phyloP scores from a whole-genome alignment of 495 filamentous ascomycete species.

The Xylaria intraflava region DNA sequence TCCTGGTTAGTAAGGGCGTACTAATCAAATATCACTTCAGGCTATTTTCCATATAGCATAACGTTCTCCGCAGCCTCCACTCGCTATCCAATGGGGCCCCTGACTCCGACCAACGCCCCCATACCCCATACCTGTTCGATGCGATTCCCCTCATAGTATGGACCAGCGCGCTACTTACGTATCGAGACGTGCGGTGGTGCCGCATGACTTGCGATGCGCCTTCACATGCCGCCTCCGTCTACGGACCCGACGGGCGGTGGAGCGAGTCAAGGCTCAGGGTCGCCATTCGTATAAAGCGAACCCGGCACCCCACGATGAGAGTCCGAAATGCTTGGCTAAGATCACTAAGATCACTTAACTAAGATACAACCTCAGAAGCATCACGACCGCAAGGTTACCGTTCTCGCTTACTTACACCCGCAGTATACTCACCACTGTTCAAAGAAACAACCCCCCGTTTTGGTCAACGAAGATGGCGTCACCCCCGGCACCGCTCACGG shows the following conservation, averaged over 20 bases:
- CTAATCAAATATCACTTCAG: neutral
- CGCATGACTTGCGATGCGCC: too few species aligned
- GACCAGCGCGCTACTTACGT: too few species aligned
- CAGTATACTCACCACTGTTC: too few species aligned
- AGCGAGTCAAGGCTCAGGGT: neutral
- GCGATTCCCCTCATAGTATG: neutral
- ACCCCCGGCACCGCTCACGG: constrained; percentile 40
- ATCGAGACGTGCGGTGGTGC: too few species aligned
- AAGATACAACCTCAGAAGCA: too few species aligned
- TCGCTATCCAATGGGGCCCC: neutral
- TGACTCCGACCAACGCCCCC: constrained; percentile 3
- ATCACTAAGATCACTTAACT: too few species aligned
- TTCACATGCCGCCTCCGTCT: neutral
- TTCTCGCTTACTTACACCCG: too few species aligned
- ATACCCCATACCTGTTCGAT: neutral
- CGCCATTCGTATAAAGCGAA: neutral
- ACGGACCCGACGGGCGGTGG: neutral
- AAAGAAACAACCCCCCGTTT: too few species aligned
- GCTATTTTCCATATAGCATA: neutral
- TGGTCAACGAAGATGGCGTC: constrained; percentile 23
- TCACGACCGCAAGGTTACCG: neutral
- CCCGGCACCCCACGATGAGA: neutral
- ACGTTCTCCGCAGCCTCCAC: constrained; percentile 4
- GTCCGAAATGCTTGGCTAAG: neutral
- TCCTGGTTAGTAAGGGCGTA: too few species aligned